Conservation (phyloP, 805 yeast genomes). For the Martiniozyma abietophila region DNA sequence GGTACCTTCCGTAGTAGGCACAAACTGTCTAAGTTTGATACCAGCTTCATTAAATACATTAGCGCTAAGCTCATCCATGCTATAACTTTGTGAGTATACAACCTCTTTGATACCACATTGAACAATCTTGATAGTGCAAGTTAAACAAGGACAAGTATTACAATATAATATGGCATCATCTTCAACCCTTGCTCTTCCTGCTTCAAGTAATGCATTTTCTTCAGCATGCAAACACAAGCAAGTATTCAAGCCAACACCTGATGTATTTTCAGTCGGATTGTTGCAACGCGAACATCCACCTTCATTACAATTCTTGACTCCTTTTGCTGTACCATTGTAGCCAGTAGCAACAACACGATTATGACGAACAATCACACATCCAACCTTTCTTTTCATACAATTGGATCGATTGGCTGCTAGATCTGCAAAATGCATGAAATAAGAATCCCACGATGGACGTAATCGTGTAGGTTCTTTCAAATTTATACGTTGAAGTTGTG, state of each 20-base stretch:
- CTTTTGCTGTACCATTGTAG: conserved; percentile 94
- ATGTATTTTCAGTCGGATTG: conserved; percentile 36
- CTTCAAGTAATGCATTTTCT: conserved; percentile 89
- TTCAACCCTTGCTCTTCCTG: conserved; percentile 83
- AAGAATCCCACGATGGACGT: conserved; percentile 94
- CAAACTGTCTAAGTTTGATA: conserved; percentile 56
- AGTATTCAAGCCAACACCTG: conserved; percentile 63
- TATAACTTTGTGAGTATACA: conserved; percentile 84
- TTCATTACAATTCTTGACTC: conserved; percentile 78
- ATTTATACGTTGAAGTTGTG: conserved; percentile 32
- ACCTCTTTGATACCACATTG: conserved; percentile 89
- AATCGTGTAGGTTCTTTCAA: conserved; percentile 47
- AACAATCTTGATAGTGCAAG: conserved; percentile 91
- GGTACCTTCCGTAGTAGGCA: conserved; percentile 28
- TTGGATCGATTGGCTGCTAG: conserved; percentile 88
- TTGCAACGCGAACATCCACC: conserved; percentile 96
- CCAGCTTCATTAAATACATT: conserved; percentile 68
- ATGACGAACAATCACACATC: conserved; percentile 87
- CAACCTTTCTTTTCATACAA: conserved; percentile 96
- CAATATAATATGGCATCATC: conserved; percentile 65
- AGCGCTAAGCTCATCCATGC: conserved; percentile 79
- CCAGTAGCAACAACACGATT: conserved; percentile 91
- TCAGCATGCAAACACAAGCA: conserved; percentile 96
- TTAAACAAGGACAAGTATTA: conserved; percentile 94
- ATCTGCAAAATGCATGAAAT: conserved; percentile 89